Evolutionary conservation across 768 basidiomycete species (phyloP).

Genomic region (Boletus bicolor): DNA sequence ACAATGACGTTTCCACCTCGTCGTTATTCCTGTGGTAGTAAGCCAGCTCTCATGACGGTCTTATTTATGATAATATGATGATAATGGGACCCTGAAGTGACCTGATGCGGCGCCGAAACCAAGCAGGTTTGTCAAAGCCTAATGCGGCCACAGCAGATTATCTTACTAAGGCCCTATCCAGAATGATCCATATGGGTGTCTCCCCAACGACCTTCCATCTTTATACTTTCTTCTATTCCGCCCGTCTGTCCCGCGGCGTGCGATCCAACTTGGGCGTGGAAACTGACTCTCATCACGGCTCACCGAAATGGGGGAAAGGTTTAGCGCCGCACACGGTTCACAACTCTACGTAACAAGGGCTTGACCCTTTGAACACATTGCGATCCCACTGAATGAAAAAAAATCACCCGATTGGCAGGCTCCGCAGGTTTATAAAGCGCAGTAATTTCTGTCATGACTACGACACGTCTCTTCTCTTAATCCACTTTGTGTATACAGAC

Average conservation of each 20-base stretch:
- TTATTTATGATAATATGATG: neutral
- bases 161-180: neutral
- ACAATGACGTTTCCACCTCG: neutral
- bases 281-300: neutral
- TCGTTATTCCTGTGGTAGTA: neutral
- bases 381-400: constrained; percentile 11
- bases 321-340: constrained; percentile 9
- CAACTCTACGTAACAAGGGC: constrained; percentile 22
- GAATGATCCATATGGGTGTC: constrained; percentile 7
- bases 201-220: constrained; percentile 7
- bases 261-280: constrained; percentile 9
- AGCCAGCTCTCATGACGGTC: neutral
- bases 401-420: constrained; percentile 11
- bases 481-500: constrained; percentile 24
- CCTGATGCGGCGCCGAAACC: constrained; percentile 5
- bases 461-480: constrained; percentile 8
- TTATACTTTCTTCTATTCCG: constrained; percentile 7
- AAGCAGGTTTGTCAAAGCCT: neutral
- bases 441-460: neutral
- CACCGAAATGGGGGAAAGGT: constrained; percentile 9
- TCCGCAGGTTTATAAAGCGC: constrained; percentile 22
- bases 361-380: constrained; percentile 22
- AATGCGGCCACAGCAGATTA: constrained; percentile 3
- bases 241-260: constrained; percentile 26
- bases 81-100: constrained; percentile 16